Evolutionary conservation across 805 yeast species (phyloP).

Genomic region (Starmerella vitae): DNA sequence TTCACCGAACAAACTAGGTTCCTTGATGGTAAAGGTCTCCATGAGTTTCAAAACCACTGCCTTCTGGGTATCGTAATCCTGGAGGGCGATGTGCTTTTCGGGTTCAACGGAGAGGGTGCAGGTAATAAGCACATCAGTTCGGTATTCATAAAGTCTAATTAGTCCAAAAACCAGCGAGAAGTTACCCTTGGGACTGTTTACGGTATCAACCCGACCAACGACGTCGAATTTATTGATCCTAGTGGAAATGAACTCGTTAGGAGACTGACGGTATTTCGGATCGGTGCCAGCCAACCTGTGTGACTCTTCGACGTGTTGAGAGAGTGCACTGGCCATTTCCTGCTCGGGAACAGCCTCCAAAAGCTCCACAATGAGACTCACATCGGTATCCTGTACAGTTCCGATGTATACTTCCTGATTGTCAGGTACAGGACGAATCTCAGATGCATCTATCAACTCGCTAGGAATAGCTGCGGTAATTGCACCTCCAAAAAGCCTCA

Average conservation of each 20-base stretch:
- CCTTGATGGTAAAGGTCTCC: conserved; percentile 12
- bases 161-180: conserved; percentile 14
- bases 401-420: conserved; percentile 81
- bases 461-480: conserved; percentile 45
- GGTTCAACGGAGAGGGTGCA: conserved; percentile 3
- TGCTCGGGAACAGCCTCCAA: conserved; percentile 27
- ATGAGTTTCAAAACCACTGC: conserved; percentile 6
- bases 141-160: conserved; percentile 16
- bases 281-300: conserved; percentile 17
- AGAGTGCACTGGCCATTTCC: conserved; percentile 15
- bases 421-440: conserved; percentile 74
- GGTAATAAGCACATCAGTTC: conserved; percentile 21
- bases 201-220: conserved; percentile 16
- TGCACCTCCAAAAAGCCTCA: conserved; percentile 70
- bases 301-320: conserved; percentile 19
- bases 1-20: conserved; percentile 16
- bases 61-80: conserved; percentile 11
- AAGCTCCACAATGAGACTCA: conserved; percentile 31
- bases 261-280: conserved; percentile 5
- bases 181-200: conserved; percentile 4
- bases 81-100: neutral
- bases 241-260: conserved; percentile 6
- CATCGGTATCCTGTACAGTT: conserved; percentile 24
- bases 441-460: conserved; percentile 61
- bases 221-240: conserved; percentile 9